Base-by-base conservation (phyloP, 2,329 filamentous ascomycete species). In the Calcarisporium arbuscula region DNA sequence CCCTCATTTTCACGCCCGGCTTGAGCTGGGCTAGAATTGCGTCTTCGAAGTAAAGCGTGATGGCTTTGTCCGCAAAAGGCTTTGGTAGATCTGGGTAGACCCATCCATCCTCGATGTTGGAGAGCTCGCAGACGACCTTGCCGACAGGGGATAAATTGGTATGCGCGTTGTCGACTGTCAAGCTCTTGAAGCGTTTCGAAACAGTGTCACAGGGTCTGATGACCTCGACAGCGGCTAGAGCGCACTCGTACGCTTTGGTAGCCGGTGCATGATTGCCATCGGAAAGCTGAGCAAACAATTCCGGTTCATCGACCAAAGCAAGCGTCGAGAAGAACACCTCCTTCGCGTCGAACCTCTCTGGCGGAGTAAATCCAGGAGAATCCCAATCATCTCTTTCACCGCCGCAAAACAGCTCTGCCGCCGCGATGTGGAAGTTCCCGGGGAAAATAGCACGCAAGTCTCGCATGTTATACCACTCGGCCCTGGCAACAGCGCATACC, bases 381-480 rank as follows among this genome's bases (percentile, higher is more conserved):
- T 48, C 49, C 56, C 55, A 60, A 8, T 52, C 47, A 5, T 58
- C 38, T 5, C 54, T 40, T 0, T 49, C 45, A 9, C 46, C 27
- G 2, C 57, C 49, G 30, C 72, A 76, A 49, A 85, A 85, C 1
- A 94, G 64, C 8, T 72, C 74, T 2, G 78, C 78, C 31, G 82
- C 82, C 1, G 84, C 81, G n/a, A 70, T 65, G 56, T 94, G 94
- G 68, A 95, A 95, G 9, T 74, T 60, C 1, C 89, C 89, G 0
- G 89, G 88, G 6, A 94, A 65, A 3, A 57, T 54, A 2, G 52
- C 40, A 2, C 65, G 61, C 7, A 82, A 62, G 19, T 69, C 52
- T 6, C 67, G 59, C 22, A 80, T 67, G 34, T 72, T 66, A 42
- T 74, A 73, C 22, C 92, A 67, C 57, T 96, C 86, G 2, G 62